Base-by-base conservation (phyloP, 1,284 basidiomycete species). In the Ustilago vetiveriae region DNA sequence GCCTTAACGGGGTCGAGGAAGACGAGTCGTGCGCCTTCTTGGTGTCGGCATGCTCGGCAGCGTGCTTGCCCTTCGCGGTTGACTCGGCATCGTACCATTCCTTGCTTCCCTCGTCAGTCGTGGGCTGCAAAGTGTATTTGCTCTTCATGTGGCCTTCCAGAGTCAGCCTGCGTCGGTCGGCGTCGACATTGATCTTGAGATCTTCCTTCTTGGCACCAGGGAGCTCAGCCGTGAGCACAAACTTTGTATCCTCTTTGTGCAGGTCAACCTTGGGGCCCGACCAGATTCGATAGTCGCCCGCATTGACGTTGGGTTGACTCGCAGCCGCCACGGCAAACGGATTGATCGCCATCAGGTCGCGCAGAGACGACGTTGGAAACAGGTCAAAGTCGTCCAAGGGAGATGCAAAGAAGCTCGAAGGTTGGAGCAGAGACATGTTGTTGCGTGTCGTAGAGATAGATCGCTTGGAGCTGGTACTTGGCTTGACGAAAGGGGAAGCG, bases 181-280 rank as follows among this genome's bases (percentile, higher is more conserved):
- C 63, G 27, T 73, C 74, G 4, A 71, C 52, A 4, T 57, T 54
- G 47, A 75, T 59, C 47, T 71, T 65, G 66, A 75, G 38, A 29
- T 75, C 67, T 41, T 75, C 71, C 53, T 68, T 71, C 52, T 68
- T 67, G 32, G 64, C 63, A 22, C 74, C 74, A 8, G 74, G 58
- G 19, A 75, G 54, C 29, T 75, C 74, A 46, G 67, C 70, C 6
- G 62, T 54, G 22, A 75, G 45, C 10, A 57, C 51, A 52, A 72
- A 72, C 43, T 40, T 44, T 39, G 58, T 60, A 21, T 52, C 51
- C 35, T 63, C 62, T 26, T 72, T 66, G 62, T 72, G 65, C 22
- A 75, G 40, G 32, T 72, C 73, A 38, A 71, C 64, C 30, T 58
- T 55, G 36, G 68, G 68, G 6, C 62, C 68, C 1, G 58, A 57